Evolutionary conservation across 2,329 filamentous ascomycete species (phyloP).

Genomic region (Penicillium sp.): DNA sequence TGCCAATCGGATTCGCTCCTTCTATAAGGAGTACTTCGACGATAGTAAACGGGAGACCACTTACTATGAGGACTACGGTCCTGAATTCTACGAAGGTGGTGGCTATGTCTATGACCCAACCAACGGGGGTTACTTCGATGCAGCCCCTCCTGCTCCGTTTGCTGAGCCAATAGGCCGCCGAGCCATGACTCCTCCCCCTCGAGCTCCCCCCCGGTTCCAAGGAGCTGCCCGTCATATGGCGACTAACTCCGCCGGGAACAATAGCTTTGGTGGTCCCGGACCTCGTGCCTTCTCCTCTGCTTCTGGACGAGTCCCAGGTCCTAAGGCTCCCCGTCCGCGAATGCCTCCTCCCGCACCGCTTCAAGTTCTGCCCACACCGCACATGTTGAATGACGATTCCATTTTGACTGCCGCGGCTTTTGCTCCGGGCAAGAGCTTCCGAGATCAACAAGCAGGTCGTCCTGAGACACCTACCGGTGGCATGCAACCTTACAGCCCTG

Average conservation of each 20-base stretch:
- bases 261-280: constrained; percentile 39
- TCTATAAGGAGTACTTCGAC: constrained; percentile 99
- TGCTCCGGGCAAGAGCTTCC: constrained; percentile 71
- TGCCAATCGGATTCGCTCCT: constrained; percentile 94
- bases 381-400: constrained; percentile 81
- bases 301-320: constrained; percentile 46
- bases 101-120: constrained; percentile 58
- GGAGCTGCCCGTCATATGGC: constrained; percentile 48
- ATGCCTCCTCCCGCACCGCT: constrained; percentile 74
- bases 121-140: constrained; percentile 34
- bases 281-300: constrained; percentile 67
- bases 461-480: constrained; percentile 62
- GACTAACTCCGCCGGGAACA: constrained; percentile 41
- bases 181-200: constrained; percentile 92
- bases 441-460: constrained; percentile 68
- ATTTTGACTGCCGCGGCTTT: constrained; percentile 74
- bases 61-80: constrained; percentile 76
- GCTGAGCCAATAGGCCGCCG: constrained; percentile 82
- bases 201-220: constrained; percentile 60
- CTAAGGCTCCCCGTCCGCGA: constrained; percentile 54
- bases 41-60: constrained; percentile 62
- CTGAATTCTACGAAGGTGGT: constrained; percentile 62
- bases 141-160: constrained; percentile 56
- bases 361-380: constrained; percentile 77
- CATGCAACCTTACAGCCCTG: constrained; percentile 69